phyloP scores from a whole-genome alignment of 2,329 filamentous ascomycete species.

The Colletotrichum salicis region DNA sequence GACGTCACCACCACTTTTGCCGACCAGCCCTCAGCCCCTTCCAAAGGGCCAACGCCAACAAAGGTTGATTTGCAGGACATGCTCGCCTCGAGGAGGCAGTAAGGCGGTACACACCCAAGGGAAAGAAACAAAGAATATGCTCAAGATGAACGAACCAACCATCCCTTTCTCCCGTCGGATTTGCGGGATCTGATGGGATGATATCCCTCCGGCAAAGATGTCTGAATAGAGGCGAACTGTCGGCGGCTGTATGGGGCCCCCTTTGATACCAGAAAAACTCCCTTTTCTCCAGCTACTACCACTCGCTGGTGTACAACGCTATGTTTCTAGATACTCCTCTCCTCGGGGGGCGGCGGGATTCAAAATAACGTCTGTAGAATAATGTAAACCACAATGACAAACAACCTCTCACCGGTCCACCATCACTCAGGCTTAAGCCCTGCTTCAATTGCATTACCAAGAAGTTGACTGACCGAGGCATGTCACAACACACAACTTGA shows the following conservation, averaged over 20 bases:
- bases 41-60: conserved; percentile 40
- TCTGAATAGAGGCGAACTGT: no score
- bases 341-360: background rate
- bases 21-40: conserved; percentile 29
- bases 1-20: conserved; percentile 51
- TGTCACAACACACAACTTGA: background rate
- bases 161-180: background rate
- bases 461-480: background rate
- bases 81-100: conserved; percentile 43
- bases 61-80: conserved; percentile 52
- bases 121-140: background rate
- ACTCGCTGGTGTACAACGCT: conserved; percentile 21
- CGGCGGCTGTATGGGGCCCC: background rate
- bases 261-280: conserved; percentile 20
- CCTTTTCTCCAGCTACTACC: background rate
- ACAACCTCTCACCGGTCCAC: background rate
- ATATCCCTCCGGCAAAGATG: no score
- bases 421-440: no score
- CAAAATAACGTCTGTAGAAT: conserved; percentile 16
- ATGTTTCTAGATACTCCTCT: background rate
- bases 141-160: background rate
- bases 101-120: conserved; percentile 41
- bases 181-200: no score
- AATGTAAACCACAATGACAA: conserved; percentile 14
- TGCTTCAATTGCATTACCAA: background rate